Percentiles rank a stretch among this genome's conserved stretches.
Conservation (phyloP, 768 basidiomycete species). For the Pholiota microspora region DNA sequence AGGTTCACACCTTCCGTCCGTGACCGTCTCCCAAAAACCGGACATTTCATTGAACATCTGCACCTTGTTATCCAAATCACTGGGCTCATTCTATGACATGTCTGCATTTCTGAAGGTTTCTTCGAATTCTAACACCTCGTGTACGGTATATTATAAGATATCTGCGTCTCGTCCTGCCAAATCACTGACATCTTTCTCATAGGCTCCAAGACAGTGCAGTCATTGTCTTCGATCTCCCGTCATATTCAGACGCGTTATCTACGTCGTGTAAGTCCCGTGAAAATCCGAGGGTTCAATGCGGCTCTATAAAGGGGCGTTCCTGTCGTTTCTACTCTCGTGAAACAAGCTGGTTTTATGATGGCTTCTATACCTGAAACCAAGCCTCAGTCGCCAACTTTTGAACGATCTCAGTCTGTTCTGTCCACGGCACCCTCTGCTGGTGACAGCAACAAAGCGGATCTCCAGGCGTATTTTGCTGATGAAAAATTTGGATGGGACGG, state of each 20-base stretch:
- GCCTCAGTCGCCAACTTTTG: neutral
- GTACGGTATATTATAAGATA: neutral
- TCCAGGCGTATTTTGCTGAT: neutral
- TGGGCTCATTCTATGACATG: neutral
- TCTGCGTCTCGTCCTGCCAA: neutral
- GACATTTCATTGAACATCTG: neutral
- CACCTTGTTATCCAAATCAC: neutral
- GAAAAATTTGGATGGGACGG: constrained; percentile 7
- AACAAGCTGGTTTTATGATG: too few species aligned
- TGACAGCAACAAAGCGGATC: neutral
- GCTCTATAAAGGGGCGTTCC: too few species aligned
- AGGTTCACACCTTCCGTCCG: neutral
- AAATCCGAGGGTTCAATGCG: too few species aligned
- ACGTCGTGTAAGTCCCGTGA: too few species aligned
- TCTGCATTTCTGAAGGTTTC: neutral
- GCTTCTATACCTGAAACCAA: neutral
- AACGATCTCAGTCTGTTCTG: neutral
- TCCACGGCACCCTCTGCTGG: neutral
- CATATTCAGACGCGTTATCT: too few species aligned
- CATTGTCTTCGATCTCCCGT: too few species aligned
- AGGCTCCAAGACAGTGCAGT: too few species aligned
- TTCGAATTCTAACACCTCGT: neutral
- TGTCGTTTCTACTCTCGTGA: too few species aligned
- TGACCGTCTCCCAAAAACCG: neutral
- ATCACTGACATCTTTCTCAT: neutral